These are phyloP conservation scores for Saccharum officinarum DNA, from an alignment of 176 grass and related monocot species.

Conservation along the genomic window DNA sequence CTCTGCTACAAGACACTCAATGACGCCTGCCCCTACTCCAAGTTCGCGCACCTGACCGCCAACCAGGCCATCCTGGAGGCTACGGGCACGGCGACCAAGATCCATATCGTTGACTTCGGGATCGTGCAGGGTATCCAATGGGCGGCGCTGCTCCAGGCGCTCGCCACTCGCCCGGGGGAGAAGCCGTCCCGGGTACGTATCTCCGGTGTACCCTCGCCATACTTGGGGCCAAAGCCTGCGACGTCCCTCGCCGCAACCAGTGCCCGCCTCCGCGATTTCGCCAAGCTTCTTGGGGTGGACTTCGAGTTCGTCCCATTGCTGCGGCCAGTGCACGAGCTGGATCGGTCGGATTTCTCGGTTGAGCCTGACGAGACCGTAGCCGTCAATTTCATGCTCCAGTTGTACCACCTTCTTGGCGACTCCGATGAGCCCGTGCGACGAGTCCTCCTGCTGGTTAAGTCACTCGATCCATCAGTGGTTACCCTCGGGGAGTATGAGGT, in stretches of 20 bases:
- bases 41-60: slow-evolving; percentile 95
- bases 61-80: slow-evolving; percentile 99
- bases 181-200: slow-evolving; percentile 80
- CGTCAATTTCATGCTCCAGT: slow-evolving; percentile 96
- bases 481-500: slow-evolving; percentile 90
- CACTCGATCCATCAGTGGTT: slow-evolving; percentile 66
- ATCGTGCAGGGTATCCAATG: slow-evolving; percentile 95
- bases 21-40: slow-evolving; percentile 96
- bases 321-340: slow-evolving; percentile 65
- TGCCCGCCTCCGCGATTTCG: slow-evolving; percentile 75
- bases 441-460: slow-evolving; percentile 65
- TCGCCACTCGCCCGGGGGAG: slow-evolving; percentile 76
- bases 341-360: slow-evolving; percentile 61
- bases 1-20: slow-evolving; percentile 94
- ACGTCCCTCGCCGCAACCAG: slow-evolving; percentile 78
- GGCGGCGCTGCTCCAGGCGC: slow-evolving; percentile 95
- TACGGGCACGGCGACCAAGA: slow-evolving; percentile 64
- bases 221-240: slow-evolving; percentile 59
- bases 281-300: slow-evolving; percentile 74
- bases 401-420: slow-evolving; percentile 79
- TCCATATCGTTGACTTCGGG: slow-evolving; percentile 96
- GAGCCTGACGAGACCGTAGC: slow-evolving; percentile 73
- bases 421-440: slow-evolving; percentile 56
- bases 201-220: slow-evolving; percentile 85
- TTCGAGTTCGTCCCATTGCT: slow-evolving; percentile 91